phyloP scores from a whole-genome alignment of 1,284 basidiomycete species.

The Tilletia caries region DNA sequence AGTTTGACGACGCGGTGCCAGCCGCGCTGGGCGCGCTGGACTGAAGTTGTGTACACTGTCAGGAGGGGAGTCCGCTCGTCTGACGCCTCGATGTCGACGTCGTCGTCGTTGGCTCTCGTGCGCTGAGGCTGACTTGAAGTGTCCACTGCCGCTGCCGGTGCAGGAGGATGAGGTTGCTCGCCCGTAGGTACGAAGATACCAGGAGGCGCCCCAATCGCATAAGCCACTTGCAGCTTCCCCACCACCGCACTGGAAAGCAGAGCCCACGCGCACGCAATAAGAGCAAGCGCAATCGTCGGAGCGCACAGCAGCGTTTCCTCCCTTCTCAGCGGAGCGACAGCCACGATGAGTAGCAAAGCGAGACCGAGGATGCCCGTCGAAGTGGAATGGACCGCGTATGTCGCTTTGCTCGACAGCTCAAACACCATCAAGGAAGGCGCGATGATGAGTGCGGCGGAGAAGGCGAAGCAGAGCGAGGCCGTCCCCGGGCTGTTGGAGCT shows the following conservation, averaged over 20 bases:
- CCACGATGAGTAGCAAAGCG: constrained; percentile 19
- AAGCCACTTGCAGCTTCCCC: background rate
- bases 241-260: background rate
- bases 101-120: background rate
- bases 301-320: constrained; percentile 22
- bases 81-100: background rate
- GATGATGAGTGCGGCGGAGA: constrained; percentile 31
- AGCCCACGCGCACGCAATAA: constrained; percentile 19
- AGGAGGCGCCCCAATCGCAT: constrained; percentile 11
- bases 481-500: constrained; percentile 30
- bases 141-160: background rate
- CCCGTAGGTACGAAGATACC: constrained; percentile 11
- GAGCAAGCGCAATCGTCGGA: constrained; percentile 24
- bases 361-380: constrained; percentile 25
- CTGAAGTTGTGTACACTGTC: constrained; percentile 17
- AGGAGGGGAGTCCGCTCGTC: constrained; percentile 10
- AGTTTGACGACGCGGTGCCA: constrained; percentile 32
- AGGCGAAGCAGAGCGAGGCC: constrained; percentile 33
- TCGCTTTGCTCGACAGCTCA: constrained; percentile 33
- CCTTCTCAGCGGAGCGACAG: background rate
- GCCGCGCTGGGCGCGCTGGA: constrained; percentile 27
- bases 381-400: constrained; percentile 29
- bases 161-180: constrained; percentile 1
- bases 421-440: constrained; percentile 35
- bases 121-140: background rate